Evolutionary conservation across 73 alveolate species (phyloP).

Genomic region (Symbiodinium natans): DNA sequence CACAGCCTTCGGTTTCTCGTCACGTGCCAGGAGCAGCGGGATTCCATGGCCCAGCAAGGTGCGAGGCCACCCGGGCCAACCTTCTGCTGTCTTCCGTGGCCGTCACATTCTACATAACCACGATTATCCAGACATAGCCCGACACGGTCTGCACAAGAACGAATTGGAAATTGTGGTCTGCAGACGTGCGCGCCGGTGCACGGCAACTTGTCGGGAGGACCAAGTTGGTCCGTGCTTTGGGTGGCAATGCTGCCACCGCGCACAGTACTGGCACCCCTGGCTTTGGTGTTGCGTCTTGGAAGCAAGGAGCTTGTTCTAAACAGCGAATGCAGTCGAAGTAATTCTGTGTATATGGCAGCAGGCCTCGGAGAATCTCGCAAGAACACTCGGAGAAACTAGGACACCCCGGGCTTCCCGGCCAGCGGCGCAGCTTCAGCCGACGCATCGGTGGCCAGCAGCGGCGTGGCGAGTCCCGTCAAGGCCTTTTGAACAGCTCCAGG

Average conservation of each 20-base stretch:
- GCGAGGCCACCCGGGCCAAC: conserved; percentile 20
- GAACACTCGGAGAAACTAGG: too few species aligned
- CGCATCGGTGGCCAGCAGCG: conserved; percentile 76
- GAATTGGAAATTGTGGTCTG: too few species aligned
- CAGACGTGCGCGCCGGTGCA: too few species aligned
- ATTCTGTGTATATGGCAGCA: too few species aligned
- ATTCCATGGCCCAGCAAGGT: conserved; percentile 80
- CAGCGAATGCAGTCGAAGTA: too few species aligned
- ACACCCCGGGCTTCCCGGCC: conserved; percentile 83
- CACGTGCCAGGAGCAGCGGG: conserved; percentile 86
- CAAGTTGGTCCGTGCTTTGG: conserved; percentile 52
- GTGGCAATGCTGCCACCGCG: conserved; percentile 73
- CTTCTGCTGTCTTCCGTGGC: too few species aligned
- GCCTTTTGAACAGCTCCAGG: neutral
- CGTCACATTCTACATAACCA: too few species aligned
- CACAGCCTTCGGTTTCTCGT: too few species aligned
- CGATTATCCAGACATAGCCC: too few species aligned
- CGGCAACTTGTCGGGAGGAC: too few species aligned
- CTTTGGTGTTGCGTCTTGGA: conserved; percentile 52
- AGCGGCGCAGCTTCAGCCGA: conserved; percentile 79
- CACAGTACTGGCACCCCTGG: conserved; percentile 90
- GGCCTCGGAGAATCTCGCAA: too few species aligned
- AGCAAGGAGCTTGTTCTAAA: neutral
- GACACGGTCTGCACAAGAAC: too few species aligned
- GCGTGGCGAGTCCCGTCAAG: conserved; percentile 78